Evolutionary conservation across 2,329 filamentous ascomycete species (phyloP).

Genomic region (Hymenoscyphus occultus): DNA sequence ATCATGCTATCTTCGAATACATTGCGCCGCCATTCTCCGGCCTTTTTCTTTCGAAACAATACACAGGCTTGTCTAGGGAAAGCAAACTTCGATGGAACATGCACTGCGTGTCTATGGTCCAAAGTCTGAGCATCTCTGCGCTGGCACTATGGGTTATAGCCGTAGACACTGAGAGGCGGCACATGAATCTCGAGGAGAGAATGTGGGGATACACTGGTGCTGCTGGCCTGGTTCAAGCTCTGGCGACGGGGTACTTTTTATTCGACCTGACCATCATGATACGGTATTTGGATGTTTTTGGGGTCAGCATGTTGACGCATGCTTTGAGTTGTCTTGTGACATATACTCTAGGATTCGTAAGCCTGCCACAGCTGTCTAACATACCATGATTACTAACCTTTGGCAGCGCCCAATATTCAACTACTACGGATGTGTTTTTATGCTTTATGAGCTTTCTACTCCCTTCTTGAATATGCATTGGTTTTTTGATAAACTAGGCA

Average conservation of each 20-base stretch:
- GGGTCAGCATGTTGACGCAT: slow-evolving; percentile 60
- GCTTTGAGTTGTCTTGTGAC: slow-evolving; percentile 62
- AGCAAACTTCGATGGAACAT: slow-evolving; percentile 74
- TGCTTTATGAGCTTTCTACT: slow-evolving; percentile 80
- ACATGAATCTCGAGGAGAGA: slow-evolving; percentile 63
- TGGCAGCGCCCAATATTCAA: slow-evolving; percentile 74
- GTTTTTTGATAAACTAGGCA: slow-evolving; percentile 80
- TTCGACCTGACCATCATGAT: slow-evolving; percentile 72
- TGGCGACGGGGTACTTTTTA: slow-evolving; percentile 75
- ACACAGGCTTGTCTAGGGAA: slow-evolving; percentile 58
- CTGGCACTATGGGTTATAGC: slow-evolving; percentile 70
- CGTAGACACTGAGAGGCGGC: slow-evolving; percentile 60
- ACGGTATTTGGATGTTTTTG: slow-evolving; percentile 67
- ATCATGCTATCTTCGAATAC: slow-evolving; percentile 62
- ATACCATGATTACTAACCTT: slow-evolving; percentile 11
- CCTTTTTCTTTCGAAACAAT: slow-evolving; percentile 55
- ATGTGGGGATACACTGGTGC: slow-evolving; percentile 77
- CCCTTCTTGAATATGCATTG: slow-evolving; percentile 85
- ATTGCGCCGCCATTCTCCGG: slow-evolving; percentile 65
- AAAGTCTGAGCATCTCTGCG: slow-evolving; percentile 66
- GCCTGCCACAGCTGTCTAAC: slow-evolving; percentile 36
- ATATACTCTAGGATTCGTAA: slow-evolving; percentile 76
- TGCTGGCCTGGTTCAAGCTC: slow-evolving; percentile 67
- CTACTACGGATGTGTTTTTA: slow-evolving; percentile 75
- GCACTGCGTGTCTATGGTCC: slow-evolving; percentile 75